Base-by-base conservation (phyloP, 2,329 filamentous ascomycete genomes). In the Clonostachys byssicola region DNA sequence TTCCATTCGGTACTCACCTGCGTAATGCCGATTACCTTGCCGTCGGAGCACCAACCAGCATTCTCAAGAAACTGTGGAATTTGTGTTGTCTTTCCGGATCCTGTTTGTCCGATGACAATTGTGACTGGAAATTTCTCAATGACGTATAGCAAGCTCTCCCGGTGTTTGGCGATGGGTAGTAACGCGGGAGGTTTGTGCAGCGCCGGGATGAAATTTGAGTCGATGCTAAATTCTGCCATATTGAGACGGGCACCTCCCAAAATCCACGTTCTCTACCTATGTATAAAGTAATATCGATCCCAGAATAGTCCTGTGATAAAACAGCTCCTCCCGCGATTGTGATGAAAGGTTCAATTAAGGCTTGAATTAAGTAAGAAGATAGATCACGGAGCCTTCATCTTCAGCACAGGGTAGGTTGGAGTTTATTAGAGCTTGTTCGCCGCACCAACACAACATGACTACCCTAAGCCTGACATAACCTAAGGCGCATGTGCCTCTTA, bases 71-170 rank as follows among this genome's bases (percentile, higher is more conserved):
- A 97, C 57, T 96, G 92, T 1, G 94, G 94, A 40, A 97, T 86
- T 62, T 97, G 94, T 0, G 94, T 97, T 2, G 92, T 96, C 68
- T 97, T 97, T 40, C 92, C 92, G 20, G 89, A 95, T 5, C 94
- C 94, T 2, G 94, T 97, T 62, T 96, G 91, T 9, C 92, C 94
- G 47, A 97, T 84, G 12, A 97, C 83, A 44, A 97, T 89, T 0
- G 89, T 92, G 48, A 97, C 86, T 0, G 88, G 86, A 53, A 83
- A 82, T 8, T 82, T 91, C 64, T 97, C 92, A 49, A 96, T 80
- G 13, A 92, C 77, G 66, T 96, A 97, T 3, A 96, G 78, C 2
- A 99, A 73, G 46, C 77, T 83, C 48, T 94, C 78, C 52, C 83
- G 83, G 57, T 97, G 86, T 54, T 88, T 87, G 34, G 92, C 83